Base-by-base conservation (phyloP, 495 filamentous ascomycete genomes). In the Staphylotrichum tortipilum region DNA sequence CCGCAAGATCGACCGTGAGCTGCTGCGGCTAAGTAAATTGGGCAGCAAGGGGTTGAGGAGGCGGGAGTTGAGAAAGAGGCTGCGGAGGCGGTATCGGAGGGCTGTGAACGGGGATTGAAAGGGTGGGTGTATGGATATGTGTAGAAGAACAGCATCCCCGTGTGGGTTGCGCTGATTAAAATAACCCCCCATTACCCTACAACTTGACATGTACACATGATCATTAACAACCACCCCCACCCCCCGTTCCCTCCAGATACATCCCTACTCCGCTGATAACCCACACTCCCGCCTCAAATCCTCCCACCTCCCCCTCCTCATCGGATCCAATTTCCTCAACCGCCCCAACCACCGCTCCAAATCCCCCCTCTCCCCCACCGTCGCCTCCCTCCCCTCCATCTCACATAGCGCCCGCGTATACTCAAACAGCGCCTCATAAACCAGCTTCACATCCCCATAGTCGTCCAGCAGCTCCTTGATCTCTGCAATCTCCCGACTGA, bases 351-450 rank as follows among this genome's bases (percentile, higher is more conserved):
- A 90, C 37, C 55, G 58, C 42, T 67, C 60, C 37, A 84, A 68
- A 40, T 78, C 64, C 44, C 68, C 61, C 46, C 60, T 66, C 50
- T 82, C 75, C 12, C 58, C 51, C 2, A 47, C 43, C 1, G 56
- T 49, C n/a, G 59, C 62, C 11, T 55, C 26, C 2, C 68, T 49
- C 36, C 64, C 62, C 43, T 75, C 66, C 10, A 81, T 57, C 39
- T 64, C 64, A 29, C 64, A 69, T n/a, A 81, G 46, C 9, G 72
- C 59, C 12, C 76, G 59, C 26, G 85, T 68, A 49, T 79, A 80
- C 33, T 83, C 77, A 33, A 91, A 74, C 46, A 94, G 67, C 6
- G 81, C 82, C 62, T 89, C 83, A 58, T 91, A 86, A 15, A 91
- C 83, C 69, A 84, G 86, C 63, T 88, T 89, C 59, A 82, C 81